Base-by-base conservation (phyloP, 202 grass and related monocot species). In the Miscanthus sacchariflorus region DNA sequence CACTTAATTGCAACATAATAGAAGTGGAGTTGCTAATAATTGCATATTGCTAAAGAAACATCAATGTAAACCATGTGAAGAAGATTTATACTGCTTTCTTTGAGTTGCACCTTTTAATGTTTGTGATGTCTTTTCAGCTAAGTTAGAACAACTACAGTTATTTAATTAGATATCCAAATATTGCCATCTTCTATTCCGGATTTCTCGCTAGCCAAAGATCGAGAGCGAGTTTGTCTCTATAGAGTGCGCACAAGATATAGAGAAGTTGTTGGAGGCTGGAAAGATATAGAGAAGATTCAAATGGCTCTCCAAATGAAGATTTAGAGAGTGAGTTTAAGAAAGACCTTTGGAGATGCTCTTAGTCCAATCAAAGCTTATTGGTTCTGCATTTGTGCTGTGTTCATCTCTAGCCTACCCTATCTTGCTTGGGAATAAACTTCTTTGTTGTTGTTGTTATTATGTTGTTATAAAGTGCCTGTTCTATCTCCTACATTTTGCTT, bases 401-500 rank as follows among this genome's bases (percentile, higher is more conserved):
- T 28, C 45, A 50, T 48, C 74, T 77, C 27, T 77, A 77, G 74
- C 49, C 49, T 77, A n/a, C 18, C 28, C 35, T 15, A 30, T 49
- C 43, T 75, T 75, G 5, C 75, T 56, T 35, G 28, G 9, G 49
- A 77, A 50, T 6, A 21, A 77, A 77, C 28, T 35, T 56, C 33
- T 9, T 56, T 35, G 74, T 35, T 74, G 35, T 70, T 72, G 19
- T 43, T 71, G 9, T 50, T 56, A 56, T 54, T 13, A 85, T 72
- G 19, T 43, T 71, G 9, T 50, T 56, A 56, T 54, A n/a, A 85
- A 86, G 40, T 54, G 6, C 68, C 3, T 58, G 13, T 58, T 38
- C 3, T 88, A 52, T 73, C 70, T 82, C 61, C 28, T 82, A 24
- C 25, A 75, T 76, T 50, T 76, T 50, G 77, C 23, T 50, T 69